Conservation (phyloP, 768 basidiomycete species). For the Suillus variegatus region DNA sequence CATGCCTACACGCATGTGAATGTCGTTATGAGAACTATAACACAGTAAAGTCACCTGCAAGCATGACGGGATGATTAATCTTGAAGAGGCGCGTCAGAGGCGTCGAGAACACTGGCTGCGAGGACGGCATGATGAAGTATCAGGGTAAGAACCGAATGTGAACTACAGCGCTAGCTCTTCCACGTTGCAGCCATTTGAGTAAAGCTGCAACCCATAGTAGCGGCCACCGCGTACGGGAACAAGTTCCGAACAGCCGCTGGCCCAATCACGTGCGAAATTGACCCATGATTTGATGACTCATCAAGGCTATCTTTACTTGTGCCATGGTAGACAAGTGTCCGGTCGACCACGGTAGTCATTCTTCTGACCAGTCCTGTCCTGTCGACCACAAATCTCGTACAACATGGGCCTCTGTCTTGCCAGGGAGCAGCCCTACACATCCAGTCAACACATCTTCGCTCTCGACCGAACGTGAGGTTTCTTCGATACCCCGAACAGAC, state of each 20-base stretch:
- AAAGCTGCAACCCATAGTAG: not conserved
- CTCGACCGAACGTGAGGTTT: constrained; percentile 75
- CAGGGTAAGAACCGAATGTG: not conserved
- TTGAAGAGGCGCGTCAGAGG: constrained; percentile 75
- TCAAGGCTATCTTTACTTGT: constrained; percentile 2
- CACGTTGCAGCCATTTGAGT: not conserved
- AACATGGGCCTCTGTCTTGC: constrained; percentile 40
- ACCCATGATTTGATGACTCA: constrained; percentile 9
- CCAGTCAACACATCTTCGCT: constrained; percentile 36
- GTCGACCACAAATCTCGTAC: constrained; percentile 60
- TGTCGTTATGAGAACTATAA: constrained; percentile 2
- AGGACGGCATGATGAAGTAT: constrained; percentile 59
- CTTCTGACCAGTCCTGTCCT: constrained; percentile 51
- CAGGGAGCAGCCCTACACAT: constrained; percentile 13
- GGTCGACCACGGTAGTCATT: constrained; percentile 42
- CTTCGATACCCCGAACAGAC: constrained; percentile 79
- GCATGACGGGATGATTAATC: constrained; percentile 82
- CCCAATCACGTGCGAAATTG: not conserved
- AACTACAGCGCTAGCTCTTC: not conserved
- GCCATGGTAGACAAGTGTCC: constrained; percentile 45
- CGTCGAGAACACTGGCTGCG: constrained; percentile 64
- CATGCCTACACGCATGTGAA: constrained; percentile 44
- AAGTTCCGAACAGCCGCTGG: not conserved
- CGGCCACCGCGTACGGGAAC: not conserved
- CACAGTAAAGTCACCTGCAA: constrained; percentile 52